Evolutionary conservation across 2,329 filamentous ascomycete species (phyloP).

Genomic region (Paramyrothecium roridum): DNA sequence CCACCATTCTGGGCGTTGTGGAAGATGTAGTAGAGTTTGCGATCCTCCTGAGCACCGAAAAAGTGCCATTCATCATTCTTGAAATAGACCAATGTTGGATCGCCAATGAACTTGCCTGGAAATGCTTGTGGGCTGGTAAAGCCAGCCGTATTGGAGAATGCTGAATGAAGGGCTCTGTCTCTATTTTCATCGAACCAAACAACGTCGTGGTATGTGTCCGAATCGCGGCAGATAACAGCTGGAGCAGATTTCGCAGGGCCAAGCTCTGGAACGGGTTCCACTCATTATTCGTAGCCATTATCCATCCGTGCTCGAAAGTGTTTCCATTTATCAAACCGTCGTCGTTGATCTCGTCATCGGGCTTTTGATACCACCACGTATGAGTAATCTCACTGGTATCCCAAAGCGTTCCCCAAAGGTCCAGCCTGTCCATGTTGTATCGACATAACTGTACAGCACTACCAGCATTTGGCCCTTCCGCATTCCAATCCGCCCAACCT

Average conservation of each 20-base stretch:
- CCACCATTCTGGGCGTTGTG: neutral
- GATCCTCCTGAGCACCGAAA: neutral
- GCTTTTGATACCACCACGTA: neutral
- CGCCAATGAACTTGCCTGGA: neutral
- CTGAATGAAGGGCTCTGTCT: neutral
- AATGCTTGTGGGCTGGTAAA: neutral
- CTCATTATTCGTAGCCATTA: neutral
- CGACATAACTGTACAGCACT: neutral
- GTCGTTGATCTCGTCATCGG: neutral
- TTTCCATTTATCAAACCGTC: neutral
- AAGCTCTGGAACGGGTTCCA: neutral
- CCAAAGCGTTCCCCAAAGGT: neutral
- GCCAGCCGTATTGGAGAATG: neutral
- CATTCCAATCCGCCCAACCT: neutral
- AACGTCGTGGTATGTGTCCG: neutral
- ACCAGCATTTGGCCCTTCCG: neutral
- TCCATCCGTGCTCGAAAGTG: neutral
- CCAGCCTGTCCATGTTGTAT: neutral
- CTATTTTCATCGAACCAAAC: neutral
- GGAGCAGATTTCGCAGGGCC: neutral
- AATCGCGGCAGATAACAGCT: neutral
- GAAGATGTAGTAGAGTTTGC: neutral
- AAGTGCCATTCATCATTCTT: neutral
- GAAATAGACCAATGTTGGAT: neutral
- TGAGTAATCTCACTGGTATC: neutral